Evolutionary conservation across 352 stramenopile species (phyloP), one percentile per base, ranked within the genome.

Genomic region (Pythium dissimile): DNA sequence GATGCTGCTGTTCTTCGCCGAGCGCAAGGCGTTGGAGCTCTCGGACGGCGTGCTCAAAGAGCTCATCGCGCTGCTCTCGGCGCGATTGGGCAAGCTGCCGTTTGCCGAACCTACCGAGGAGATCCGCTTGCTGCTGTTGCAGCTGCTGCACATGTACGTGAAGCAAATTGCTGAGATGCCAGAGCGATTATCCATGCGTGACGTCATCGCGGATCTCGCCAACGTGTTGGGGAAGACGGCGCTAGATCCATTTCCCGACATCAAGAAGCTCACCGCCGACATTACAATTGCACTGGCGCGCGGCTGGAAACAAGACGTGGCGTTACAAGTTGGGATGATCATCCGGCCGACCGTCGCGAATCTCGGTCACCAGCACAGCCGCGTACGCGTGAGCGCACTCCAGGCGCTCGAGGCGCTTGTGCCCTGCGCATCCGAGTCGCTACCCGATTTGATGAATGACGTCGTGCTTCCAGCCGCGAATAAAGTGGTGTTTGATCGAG

Each of bases 51-150:
- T 74, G 39, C 54, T 88, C 35, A 66, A 75, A 18, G 69, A 83
- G 38, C 26, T 93, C 24, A 68, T 89, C 32, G 42, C 59, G 26
- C 64, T 90, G 53, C 63, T 80, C 5, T 52, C 65, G 18, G 64
- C 54, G 20, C 80, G 85, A n/a, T 54, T 93, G 35, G 85, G 85
- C 59, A 88, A 88, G 58, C 47, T 90, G 35, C 85, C 85, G 45
- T 95, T 80, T 30, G 67, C 77, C 2, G 85, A 95, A 61, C 73
- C 82, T 2, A 88, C 85, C 9, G 85, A 95, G 50, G 85, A 95
- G 66, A 87, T 93, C 47, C 83, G 85, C 2, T 38, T 95, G 49
- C 59, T 84, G 23, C 48, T 95, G 39, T 51, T 93, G 26, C 80
- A 92, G 45, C 15, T 92, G 2, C 12, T 86, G 5, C 51, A 77